Conservation (phyloP, 1,284 basidiomycete genomes). For the Microstroma glucosiphilum region DNA sequence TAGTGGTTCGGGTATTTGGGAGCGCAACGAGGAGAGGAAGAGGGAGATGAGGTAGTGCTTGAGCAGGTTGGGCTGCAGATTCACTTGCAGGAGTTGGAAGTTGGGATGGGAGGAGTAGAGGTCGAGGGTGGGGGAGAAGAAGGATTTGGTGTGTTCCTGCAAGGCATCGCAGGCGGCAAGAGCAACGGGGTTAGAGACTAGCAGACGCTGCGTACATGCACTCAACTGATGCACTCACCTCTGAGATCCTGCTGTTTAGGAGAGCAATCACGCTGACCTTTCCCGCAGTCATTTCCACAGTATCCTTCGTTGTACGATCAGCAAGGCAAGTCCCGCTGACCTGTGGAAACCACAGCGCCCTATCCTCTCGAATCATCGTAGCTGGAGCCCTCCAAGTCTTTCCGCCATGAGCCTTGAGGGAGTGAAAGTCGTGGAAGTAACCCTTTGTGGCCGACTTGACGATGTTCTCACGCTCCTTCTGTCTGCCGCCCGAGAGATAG, state of each 20-base stretch:
- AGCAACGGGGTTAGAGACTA: background rate
- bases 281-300: constrained; percentile 68
- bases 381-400: constrained; percentile 91
- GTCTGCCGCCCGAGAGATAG: constrained; percentile 11
- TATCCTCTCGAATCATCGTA: constrained; percentile 63
- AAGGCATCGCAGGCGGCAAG: background rate
- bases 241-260: constrained; percentile 74
- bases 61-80: constrained; percentile 80
- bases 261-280: constrained; percentile 74
- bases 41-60: constrained; percentile 81
- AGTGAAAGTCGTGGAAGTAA: constrained; percentile 84
- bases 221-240: constrained; percentile 49
- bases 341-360: constrained; percentile 77
- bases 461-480: constrained; percentile 2
- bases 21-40: constrained; percentile 69
- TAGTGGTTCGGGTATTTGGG: constrained; percentile 59
- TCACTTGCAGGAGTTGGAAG: constrained; percentile 78
- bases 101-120: constrained; percentile 61
- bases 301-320: constrained; percentile 62
- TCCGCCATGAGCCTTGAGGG: constrained; percentile 73
- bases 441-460: constrained; percentile 79
- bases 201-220: too few relatives aligned
- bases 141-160: constrained; percentile 68
- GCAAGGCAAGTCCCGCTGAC: constrained; percentile 67
- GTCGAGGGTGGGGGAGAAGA: constrained; percentile 62